Evolutionary conservation across 345 rosid genomes (phyloP), one percentile per base, ranked within the genome.

Genomic region (Linum tenue): DNA sequence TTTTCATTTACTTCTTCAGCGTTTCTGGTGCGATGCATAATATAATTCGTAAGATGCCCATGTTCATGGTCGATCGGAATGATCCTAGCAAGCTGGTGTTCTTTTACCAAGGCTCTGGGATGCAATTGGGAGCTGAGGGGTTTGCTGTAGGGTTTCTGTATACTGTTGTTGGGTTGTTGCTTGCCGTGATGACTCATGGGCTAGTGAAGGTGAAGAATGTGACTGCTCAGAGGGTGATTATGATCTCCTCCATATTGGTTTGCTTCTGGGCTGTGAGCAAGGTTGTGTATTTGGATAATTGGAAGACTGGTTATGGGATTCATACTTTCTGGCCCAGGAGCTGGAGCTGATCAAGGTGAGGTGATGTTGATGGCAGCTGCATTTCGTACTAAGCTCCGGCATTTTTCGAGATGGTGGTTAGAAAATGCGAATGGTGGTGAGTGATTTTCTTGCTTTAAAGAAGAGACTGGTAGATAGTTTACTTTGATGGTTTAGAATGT

Each of bases 111-210:
- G 97, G 95, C 35, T 82, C 95, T 0, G 95, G 97, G 58, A 84
- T 87, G 95, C 97, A 90, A 78, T 79, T 90, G 57, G 97, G 97
- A 11, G 92, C 86, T 0, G 96, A 91, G 67, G 97, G 97, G 11
- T 88, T 91, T 2, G 88, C 91, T 0, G 82, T 91, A 1, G 97
- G 97, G 63, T 84, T 81, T 70, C 73, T 91, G 78, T 91, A 91
- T 59, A 88, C 97, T 2, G 65, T 82, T 22, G 97, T 86, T 22
- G 97, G 97, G 38, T 41, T 91, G 76, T 60, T 91, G 39, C 31
- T 91, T 80, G 92, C 96, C 0, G 58, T 83, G 38, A 74, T 83
- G 56, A 84, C 97, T 3, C 87, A 88, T 65, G 68, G 78, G 65
- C 86, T 88, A 67, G 88, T 86, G 39, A 67, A 69, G 41, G 89